Base-by-base conservation (phyloP, 139 green algal genomes). In the Chlorella sp. region DNA sequence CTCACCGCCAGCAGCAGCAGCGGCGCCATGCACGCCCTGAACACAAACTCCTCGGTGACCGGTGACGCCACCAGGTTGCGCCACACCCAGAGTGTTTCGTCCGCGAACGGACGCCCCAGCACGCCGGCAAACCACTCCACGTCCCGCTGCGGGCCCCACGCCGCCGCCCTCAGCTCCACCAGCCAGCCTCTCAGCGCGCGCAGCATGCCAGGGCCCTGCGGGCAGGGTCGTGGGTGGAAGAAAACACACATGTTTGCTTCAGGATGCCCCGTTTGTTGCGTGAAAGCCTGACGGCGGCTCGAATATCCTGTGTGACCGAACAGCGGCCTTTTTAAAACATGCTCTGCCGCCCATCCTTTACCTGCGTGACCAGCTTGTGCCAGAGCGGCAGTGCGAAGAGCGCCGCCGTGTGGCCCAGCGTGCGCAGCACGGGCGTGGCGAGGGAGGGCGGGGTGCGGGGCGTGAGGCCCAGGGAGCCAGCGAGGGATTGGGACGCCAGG, bases 1-100 rank as follows among this genome's bases (percentile, higher is more conserved):
- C 78, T 31, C 71, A 91, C 87, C 75, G 83, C 64, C 24, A 86
- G 30, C 35, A 80, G 27, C 20, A 95, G 78, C 65, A 91, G 79
- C 3, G 89, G 88, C 33, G 86, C 72, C 77, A 95, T 89, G 77
- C 91, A 92, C 17, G 82, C 82, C 14, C 92, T 77, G 74, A 96
- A 97, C 31, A 82, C 83, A 31, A 86, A 92, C 80, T 97, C 92
- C 77, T 97, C 92, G 0, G 82, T 83, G 30, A 95, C 2, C 1
- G 92, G 92, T 0, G 86, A 89, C 0, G 88, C 73, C 24, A 77
- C 42, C 65, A 77, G 35, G 67, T 80, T 76, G 35, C 67, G 32
- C 35, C 66, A 75, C 23, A 71, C 27, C 29, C 51, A 71, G 23
- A 62, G 49, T 29, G 71, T 31, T 26, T 69, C 22, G 2, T 22